Evolutionary conservation across 2,329 filamentous ascomycete species (phyloP).

Genomic region (Exophiala bonariae): DNA sequence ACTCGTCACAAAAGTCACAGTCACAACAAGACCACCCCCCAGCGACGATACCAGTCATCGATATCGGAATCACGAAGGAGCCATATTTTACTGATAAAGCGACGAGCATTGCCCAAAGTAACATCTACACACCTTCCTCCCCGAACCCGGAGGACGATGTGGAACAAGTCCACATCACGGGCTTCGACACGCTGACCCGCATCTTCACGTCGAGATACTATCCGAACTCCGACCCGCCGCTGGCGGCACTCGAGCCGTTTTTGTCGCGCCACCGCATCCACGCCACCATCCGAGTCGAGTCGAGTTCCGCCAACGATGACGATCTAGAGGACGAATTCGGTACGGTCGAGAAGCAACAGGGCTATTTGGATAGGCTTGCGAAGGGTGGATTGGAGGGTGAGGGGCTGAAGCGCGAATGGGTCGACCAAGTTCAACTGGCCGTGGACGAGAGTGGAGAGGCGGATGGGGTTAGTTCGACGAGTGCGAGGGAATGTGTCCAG

Average conservation of each 20-base stretch:
- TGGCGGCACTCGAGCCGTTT: constrained; percentile 43
- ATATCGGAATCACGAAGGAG: constrained; percentile 49
- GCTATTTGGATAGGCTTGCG: constrained; percentile 38
- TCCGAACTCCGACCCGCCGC: constrained; percentile 40
- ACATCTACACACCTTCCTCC: constrained; percentile 33
- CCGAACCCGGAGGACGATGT: constrained; percentile 1
- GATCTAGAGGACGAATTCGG: constrained; percentile 7
- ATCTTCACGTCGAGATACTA: constrained; percentile 53
- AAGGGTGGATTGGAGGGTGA: constrained; percentile 30
- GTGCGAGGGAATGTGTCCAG: constrained; percentile 38
- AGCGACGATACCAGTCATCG: constrained; percentile 35
- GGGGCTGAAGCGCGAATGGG: constrained; percentile 44
- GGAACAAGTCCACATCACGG: constrained; percentile 49
- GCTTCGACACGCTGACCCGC: constrained; percentile 50
- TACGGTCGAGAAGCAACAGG: constrained; percentile 37
- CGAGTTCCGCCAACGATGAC: constrained; percentile 34
- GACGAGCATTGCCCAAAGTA: constrained; percentile 39
- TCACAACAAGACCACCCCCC: not conserved
- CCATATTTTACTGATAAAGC: constrained; percentile 52
- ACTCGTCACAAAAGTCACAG: constrained; percentile 6
- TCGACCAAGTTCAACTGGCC: constrained; percentile 41
- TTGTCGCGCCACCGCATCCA: constrained; percentile 44
- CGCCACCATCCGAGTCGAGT: constrained; percentile 40
- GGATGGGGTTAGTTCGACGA: constrained; percentile 43
- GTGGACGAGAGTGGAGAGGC: constrained; percentile 35